phyloP scores from a whole-genome alignment of 1,139 yeast genomes.

The Protomyces pachydermus region DNA sequence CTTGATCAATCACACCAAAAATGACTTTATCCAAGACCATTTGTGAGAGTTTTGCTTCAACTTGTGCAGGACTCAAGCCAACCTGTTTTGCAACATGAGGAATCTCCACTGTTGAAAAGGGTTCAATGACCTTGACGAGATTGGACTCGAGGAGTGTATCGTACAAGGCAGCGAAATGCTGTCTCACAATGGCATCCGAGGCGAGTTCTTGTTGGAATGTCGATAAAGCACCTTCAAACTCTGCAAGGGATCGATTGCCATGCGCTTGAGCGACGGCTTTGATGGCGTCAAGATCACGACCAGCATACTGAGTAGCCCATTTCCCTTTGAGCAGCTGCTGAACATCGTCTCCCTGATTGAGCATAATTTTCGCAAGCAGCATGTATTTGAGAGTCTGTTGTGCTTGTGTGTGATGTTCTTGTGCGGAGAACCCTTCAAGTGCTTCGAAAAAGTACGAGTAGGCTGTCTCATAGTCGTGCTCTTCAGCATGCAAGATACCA shows the following conservation, averaged over 20 bases:
- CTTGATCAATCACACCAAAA: constrained; percentile 94
- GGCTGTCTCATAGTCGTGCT: constrained; percentile 93
- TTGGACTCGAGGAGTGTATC: constrained; percentile 91
- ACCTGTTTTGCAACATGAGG: constrained; percentile 81
- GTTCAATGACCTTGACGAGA: constrained; percentile 88
- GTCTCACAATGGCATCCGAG: constrained; percentile 80
- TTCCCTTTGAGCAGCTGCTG: constrained; percentile 60
- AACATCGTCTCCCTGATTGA: constrained; percentile 80
- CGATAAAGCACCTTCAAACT: constrained; percentile 74
- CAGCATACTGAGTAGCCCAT: constrained; percentile 73
- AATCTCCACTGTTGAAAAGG: constrained; percentile 90
- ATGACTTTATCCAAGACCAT: constrained; percentile 94
- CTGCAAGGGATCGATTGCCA: constrained; percentile 81
- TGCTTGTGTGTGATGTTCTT: constrained; percentile 34
- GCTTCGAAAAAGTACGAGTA: constrained; percentile 92
- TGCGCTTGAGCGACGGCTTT: constrained; percentile 87
- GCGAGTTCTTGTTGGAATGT: constrained; percentile 71
- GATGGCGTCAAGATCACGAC: constrained; percentile 81
- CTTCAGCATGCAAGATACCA: constrained; percentile 94
- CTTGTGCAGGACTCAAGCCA: constrained; percentile 81
- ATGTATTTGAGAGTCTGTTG: constrained; percentile 61
- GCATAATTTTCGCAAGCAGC: constrained; percentile 89
- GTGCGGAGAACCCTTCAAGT: constrained; percentile 71
- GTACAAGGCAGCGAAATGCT: constrained; percentile 87
- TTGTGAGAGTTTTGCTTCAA: constrained; percentile 89